Evolutionary conservation across 495 filamentous ascomycete genomes (phyloP), one percentile per base, ranked within the genome.

Genomic region (Aspergillus egyptiacus): DNA sequence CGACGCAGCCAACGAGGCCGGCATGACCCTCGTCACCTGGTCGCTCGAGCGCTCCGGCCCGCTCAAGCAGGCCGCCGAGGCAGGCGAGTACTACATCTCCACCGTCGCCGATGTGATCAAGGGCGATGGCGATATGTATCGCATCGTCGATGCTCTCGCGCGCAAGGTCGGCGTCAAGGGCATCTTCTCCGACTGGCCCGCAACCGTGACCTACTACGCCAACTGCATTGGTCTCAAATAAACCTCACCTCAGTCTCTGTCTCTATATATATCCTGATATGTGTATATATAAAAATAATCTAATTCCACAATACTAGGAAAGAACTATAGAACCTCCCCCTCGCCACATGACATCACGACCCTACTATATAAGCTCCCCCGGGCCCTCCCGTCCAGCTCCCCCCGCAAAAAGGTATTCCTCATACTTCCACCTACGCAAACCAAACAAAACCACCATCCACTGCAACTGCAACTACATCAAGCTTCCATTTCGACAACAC

Each of bases 111-210:
- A 65, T 32, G 71, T 66, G 9, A 75, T 77, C 31, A 74, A 71
- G 23, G 75, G 72, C 36, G 79, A 83, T 50, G 78, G 79, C 4
- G 75, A 83, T 32, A 70, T 78, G 60, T 82, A 73, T 52, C 74
- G 65, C 33, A 69, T 82, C 13, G 55, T 84, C 22, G 76, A 83
- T 55, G 77, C 80, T 13, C 50, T 84, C 36, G 73, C 68, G 7
- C 68, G 71, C 49, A 63, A 83, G 54, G 76, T 83, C 6, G 75
- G 75, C 2, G 75, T 79, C 10, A 58, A 61, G 15, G 74, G 63
- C 2, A 74, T 84, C 17, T 84, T 83, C 49, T 74, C 75, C 8
- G 81, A 83, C 56, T 84, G 81, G 81, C 71, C 72, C 3, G 77
- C 76, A 0, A 81, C 78, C 3, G 68, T 78, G 6, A 81, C 74